Evolutionary conservation across 371 early-diverging fungal genomes (phyloP), one percentile per base, ranked within the genome.

Genomic region (Circinella minor): DNA sequence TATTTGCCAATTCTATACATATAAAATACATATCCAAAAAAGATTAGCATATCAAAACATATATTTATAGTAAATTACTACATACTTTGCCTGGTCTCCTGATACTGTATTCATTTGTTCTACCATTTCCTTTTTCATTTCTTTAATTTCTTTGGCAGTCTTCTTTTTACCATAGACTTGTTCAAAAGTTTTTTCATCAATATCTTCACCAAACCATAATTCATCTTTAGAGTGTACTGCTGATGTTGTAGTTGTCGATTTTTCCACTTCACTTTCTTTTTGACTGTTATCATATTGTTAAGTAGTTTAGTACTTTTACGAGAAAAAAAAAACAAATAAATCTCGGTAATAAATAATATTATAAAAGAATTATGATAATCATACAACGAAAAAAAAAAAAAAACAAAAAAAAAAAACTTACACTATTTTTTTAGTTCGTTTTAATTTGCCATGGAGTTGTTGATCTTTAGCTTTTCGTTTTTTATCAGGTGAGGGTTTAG

Each of bases 1-100:
- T 85, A 96, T 73, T 93, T 93, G 48, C 95, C 95, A n/a, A 86
- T 70, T 68, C 86, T 89, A 60, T 1, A 65, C 37, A 55, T 61
- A 9, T 17, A 63, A 36, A 64, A 63, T 15, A 5, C 27, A 27
- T 57, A 20, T 39, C 46, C 54, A 5, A 20, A 4, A 13, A 20
- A n/a, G 9, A 6, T 13, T 59, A 7, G 37, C 5, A 11, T 37
- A 18, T 37, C 43, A n/a, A 11, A 3, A 0, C 13, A 11, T 10
- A 10, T 11, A 39, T 17, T n/a, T 39, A 20, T 4, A 61, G n/a
- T 6, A 47, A 46, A 15, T 27, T 27, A 27, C 27, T 27, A 71
- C 79, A 73, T 74, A 81, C 81, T 79, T 79, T 72, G 82, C 77
- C 72, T 84, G 70, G 68, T 81, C 69, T 71, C 86, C 71, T 36